phyloP scores from a whole-genome alignment of 2,329 filamentous ascomycete genomes.

The Kalaharituber pfeilii region DNA sequence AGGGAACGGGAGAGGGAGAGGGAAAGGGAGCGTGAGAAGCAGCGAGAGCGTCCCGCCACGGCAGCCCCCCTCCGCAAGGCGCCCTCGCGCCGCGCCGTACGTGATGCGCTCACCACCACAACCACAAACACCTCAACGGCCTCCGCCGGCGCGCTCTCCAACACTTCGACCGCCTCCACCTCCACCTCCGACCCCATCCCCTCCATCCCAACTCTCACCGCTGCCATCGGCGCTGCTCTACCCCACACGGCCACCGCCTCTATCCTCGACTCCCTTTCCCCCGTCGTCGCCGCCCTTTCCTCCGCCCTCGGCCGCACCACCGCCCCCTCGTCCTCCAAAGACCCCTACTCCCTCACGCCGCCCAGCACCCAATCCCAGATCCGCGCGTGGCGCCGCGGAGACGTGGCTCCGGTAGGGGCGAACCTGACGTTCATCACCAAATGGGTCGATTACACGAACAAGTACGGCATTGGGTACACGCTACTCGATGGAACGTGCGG shows the following conservation, averaged over 20 bases:
- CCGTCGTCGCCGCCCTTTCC: constrained; percentile 7
- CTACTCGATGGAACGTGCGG: constrained; percentile 66
- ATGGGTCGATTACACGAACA: constrained; percentile 81
- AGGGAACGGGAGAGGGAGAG: not conserved
- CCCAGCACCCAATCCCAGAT: constrained; percentile 19
- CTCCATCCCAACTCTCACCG: not conserved
- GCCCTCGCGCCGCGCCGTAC: not conserved
- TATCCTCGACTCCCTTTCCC: not conserved
- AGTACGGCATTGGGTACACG: constrained; percentile 70
- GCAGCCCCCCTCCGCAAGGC: not conserved
- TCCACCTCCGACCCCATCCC: not conserved
- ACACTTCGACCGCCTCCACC: constrained; percentile 7
- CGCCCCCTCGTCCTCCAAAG: no score
- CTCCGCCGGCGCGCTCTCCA: constrained; percentile 3
- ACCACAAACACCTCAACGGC: not conserved
- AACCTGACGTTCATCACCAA: constrained; percentile 32
- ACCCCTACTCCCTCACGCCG: constrained; percentile 13
- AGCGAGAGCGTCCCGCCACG: not conserved
- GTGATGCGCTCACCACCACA: not conserved
- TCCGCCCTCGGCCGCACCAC: constrained; percentile 15
- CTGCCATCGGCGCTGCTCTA: not conserved
- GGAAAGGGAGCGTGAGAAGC: not conserved
- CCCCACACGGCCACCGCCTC: not conserved
- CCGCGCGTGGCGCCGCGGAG: constrained; percentile 14
- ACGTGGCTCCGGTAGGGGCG: constrained; percentile 14